Evolutionary conservation across 768 basidiomycete genomes (phyloP), one percentile per base, ranked within the genome.

Genomic region (Suillus plorans): DNA sequence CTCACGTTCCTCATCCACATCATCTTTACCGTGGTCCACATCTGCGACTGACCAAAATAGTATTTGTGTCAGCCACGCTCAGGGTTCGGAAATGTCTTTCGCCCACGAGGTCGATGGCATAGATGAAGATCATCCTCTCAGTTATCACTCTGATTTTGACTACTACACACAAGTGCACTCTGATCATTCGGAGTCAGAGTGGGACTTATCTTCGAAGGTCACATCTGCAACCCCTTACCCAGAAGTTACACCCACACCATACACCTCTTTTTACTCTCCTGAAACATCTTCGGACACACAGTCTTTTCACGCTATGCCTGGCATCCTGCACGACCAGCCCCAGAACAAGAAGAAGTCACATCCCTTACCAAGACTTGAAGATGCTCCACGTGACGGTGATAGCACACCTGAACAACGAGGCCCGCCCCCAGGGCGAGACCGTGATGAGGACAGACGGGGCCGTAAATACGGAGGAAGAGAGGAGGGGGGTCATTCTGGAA

Each of bases 1-100:
- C 66, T 82, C 84, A 67, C 79, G 80, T 39, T 80, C 84, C 13
- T 70, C 80, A 6, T 84, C 84, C 6, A 67, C 71, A 57, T 78
- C 74, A 25, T 79, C 79, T 0, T 82, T 79, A 14, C 63, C 73
- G 44, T 74, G 67, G 41, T 69, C 63, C 20, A 69, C 69, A 14
- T 53, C 18, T 59, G n/a, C 63, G 47, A 36, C 66, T 63, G 53
- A 67, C 70, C 62, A 70, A 73, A 66, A 68, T 69, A 63, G 59
- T 55, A 36, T 71, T 41, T 39, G 60, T 63, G 59, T 72, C 61
- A 47, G 59, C 69, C 63, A 67, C 65, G 58, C 42, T 56, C 60
- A 63, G 52, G 53, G 62, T 63, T 41, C 62, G 58, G 39, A 63
- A 52, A 42, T 39, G 39, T 56, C 55, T 57, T 68, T 60, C 39